Base-by-base conservation (phyloP, 257 asterid species). In the Solanum lignicaule region DNA sequence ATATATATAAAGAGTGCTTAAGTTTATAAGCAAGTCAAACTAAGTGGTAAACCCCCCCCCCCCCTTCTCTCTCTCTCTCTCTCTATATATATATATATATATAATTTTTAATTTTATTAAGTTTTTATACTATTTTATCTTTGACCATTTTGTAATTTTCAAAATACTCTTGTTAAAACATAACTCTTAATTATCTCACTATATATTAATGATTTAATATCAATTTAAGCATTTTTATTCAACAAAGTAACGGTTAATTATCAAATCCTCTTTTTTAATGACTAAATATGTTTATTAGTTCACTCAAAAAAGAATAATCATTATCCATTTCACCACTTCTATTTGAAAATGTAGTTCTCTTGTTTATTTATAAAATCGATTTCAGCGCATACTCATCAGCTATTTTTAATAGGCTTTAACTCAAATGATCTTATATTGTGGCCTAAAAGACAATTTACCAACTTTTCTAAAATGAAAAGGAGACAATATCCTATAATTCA, bases 401-500 rank as follows among this genome's bases (percentile, higher is more conserved):
- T 68, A 68, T 16, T 13, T 68, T 68, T 27, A 14, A 68, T 27
- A 0, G 3, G 21, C 11, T 39, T 39, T 27, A 68, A 68, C 0
- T 68, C 23, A 52, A 69, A 69, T 3, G 5, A 16, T 5, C 18
- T 14, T 18, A 68, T 14, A 27, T 25, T 68, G 5, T 10, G 31
- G 2, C 6, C 31, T 35, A n/a, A 23, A 48, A 52, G 33, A 76
- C 7, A 23, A n/a, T 76, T n/a, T 76, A 38, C 23, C 9, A 3
- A 6, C 46, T 15, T 69, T 39, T 7, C 5, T 6, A 27, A 46
- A 81, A 27, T 46, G 10, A 27, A 46, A 46, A 46, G 68, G 85
- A 46, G 85, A 81, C 85, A 81, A 9, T 60, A 81, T 81, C 85
- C 68, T 2, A 43, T 46, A 46, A 81, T 81, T 81, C 85, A 46